Base-by-base conservation (phyloP, 2,329 filamentous ascomycete species). In the Talaromyces sp. region DNA sequence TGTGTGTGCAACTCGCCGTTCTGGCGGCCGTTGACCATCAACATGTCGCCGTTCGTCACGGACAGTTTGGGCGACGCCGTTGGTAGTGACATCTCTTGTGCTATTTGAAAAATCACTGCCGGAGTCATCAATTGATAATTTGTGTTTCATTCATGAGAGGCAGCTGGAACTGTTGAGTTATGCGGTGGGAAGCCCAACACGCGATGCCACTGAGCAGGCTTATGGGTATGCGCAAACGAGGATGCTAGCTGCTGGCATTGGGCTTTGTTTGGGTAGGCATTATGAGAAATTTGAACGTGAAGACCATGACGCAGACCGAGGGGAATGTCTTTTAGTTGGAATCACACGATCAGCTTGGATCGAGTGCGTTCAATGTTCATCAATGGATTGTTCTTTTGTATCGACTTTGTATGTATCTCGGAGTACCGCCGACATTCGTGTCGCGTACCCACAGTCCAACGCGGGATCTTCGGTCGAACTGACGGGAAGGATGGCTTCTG, bases 21-120 rank as follows among this genome's bases (percentile, higher is more conserved):
- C 83, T 86, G 78, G 79, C 83, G 0, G 82, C 80, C 2, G 78
- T 80, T 0, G 78, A 78, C 52, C 85, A 87, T 65, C 77, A 85
- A 62, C 79, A 85, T 65, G 76, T 87, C 10, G 82, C 85, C 25
- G 79, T 68, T 71, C 33, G 65, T 77, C 3, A 73, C 73, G 43
- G 65, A 69, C 1, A 74, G 67, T 54, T 70, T 79, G n/a, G 77
- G 76, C 7, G 71, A 69, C 25, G 71, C 75, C 8, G 68, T 78
- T 22, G 77, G 77, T 7, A 67, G 64, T 10, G 69, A 71, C n/a
- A 67, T 77, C 19, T 69, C 72, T 1, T 70, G 67, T 1, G 74
- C 74, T 9, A 77, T 77, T 87, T 17, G 67, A 68, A 33, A 71
- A 73, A 47, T 74, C 81, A 62, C 75, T 86, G 0, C 83, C 84